Conservation (phyloP, 495 filamentous ascomycete genomes). For the Lepidopterella palustris region DNA sequence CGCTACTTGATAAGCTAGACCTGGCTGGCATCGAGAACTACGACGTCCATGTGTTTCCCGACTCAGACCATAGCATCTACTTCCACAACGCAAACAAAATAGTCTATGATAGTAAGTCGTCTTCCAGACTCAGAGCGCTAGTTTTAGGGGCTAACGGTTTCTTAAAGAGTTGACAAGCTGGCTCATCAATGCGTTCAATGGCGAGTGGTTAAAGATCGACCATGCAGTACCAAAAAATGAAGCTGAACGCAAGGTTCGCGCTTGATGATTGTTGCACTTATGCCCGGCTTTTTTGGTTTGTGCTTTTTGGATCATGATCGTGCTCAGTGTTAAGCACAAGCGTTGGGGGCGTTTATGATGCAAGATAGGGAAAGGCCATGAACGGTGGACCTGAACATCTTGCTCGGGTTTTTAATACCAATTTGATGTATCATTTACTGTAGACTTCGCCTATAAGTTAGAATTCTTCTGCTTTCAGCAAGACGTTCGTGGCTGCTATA, state of each 20-base stretch:
- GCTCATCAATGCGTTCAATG: slow-evolving; percentile 96
- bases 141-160: slow-evolving; percentile 9
- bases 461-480: too few species aligned
- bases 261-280: not conserved
- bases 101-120: slow-evolving; percentile 84
- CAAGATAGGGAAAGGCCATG: too few species aligned
- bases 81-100: slow-evolving; percentile 91
- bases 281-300: too few species aligned
- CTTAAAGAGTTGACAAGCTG: slow-evolving; percentile 73
- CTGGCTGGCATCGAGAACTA: slow-evolving; percentile 83
- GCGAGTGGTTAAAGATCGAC: slow-evolving; percentile 78
- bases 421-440: too few species aligned
- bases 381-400: too few species aligned
- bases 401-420: too few species aligned
- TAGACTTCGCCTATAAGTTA: too few species aligned
- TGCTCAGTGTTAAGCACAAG: too few species aligned
- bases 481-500: too few species aligned
- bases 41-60: slow-evolving; percentile 92
- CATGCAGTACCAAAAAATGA: slow-evolving; percentile 52
- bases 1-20: slow-evolving; percentile 80
- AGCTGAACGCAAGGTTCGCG: slow-evolving; percentile 1
- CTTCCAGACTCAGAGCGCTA: not conserved
- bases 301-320: too few species aligned
- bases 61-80: slow-evolving; percentile 90
- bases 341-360: too few species aligned